phyloP scores from a whole-genome alignment of 2,329 filamentous ascomycete species.

The Botrytis porri region DNA sequence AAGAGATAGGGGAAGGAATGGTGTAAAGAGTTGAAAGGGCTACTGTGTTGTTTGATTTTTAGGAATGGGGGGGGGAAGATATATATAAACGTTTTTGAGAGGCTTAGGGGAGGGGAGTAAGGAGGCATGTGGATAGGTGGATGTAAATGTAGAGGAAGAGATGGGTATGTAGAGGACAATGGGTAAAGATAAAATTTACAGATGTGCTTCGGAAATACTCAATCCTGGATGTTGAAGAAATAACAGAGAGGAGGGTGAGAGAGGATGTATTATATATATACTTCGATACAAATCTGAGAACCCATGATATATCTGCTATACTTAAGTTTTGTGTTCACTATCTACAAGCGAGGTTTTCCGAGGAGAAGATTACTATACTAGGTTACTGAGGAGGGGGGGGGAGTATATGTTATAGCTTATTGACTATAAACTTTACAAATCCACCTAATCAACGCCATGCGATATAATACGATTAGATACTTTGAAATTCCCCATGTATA shows the following conservation, averaged over 20 bases:
- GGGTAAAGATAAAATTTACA: rapidly evolving
- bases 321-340: not conserved
- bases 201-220: rapidly evolving
- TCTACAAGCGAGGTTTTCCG: not conserved
- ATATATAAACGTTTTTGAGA: not conserved
- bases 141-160: too few species aligned
- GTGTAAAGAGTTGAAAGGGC: not conserved
- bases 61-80: not conserved
- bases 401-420: too few species aligned
- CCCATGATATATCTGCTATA: not conserved
- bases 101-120: not conserved
- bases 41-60: not conserved
- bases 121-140: too few species aligned
- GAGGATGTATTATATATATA: not conserved
- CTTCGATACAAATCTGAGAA: not conserved
- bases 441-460: too few species aligned
- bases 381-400: too few species aligned
- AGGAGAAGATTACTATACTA: not conserved
- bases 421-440: too few species aligned
- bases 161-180: not conserved
- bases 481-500: too few species aligned
- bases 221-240: not conserved
- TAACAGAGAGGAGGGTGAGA: not conserved
- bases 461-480: too few species aligned
- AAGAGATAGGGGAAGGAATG: not conserved